Base-by-base conservation (phyloP, 805 yeast genomes). In the Pichia scutulata region DNA sequence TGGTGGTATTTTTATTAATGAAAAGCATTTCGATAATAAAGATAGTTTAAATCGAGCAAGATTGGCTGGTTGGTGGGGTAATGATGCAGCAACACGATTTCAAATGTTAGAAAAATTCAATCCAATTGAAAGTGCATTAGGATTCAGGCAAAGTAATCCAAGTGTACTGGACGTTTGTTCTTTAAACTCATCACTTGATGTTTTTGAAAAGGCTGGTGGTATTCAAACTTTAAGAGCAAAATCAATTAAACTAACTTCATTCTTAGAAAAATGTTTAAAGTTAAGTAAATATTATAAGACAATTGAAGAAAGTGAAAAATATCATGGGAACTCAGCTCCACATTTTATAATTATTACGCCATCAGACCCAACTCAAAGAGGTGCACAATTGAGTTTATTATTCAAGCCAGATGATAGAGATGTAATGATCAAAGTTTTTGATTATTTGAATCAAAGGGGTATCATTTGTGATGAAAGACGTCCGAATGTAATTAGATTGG, bases 1-100 rank as follows among this genome's bases (percentile, higher is more conserved):
- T 56, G 96, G 89, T 7, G 96, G 97, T 1, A 74, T 88, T 22
- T 90, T 80, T 60, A 83, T 90, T 39, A 82, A 90, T 63, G 84
- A 80, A 55, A 74, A 66, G 53, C 54, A 55, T 39, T 52, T 51
- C 3, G 28, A 52, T 16, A 69, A 75, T 19, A 56, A 60, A 40
- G 40, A 44, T 22, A 64, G 68, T 44, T 73, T 70, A 57, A 46
- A 49, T 13, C 58, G 73, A 39, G 86, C 96, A 1, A 72, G 97
- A 53, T 70, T 88, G 46, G 95, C 96, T 0, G 98, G 98, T 0
- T 90, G 98, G 98, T 90, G 97, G 97, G 97, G 97, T 1, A 90
- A 89, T 61, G 81, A 84, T 57, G 71, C 83, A 0, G 58, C 60
- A 2, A 79, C 79, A 36, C 69, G 98, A 54, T 90, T 90, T 66